Base-by-base conservation (phyloP, 1,284 basidiomycete species). In the Marasmius tenuissimus region DNA sequence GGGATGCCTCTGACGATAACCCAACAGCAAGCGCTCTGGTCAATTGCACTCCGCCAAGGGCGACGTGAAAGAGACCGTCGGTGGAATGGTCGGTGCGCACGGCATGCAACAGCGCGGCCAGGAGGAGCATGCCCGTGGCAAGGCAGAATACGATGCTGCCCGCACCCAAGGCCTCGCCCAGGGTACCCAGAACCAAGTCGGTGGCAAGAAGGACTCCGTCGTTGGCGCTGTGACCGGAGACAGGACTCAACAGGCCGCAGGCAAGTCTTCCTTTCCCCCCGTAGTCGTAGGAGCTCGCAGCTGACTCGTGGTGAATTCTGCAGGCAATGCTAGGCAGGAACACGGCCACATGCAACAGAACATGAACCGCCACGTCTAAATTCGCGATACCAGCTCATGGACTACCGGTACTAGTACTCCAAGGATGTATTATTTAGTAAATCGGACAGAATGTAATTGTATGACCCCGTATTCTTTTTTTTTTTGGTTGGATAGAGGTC, bases 181-280 rank as follows among this genome's bases (percentile, higher is more conserved):
- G 66, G 90, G 90, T 42, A 74, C 76, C 12, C 61, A 72, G 3
- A 88, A 91, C 68, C 81, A 82, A 62, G 35, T 85, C 20, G 72
- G 73, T 47, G 90, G 90, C 57, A 88, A 88, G 78, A 85, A 85
- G 66, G 87, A 91, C 67, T 76, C 84, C 22, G 75, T 92, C 35
- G 80, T 86, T 39, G 89, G 87, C 39, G 85, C 89, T 4, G 65
- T 90, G 42, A 83, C 79, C 14, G 89, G 88, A 40, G 89, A 92
- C 73, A 84, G 85, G 69, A 61, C 77, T 38, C 84, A 91, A 72
- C 81, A 92, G 71, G 68, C 73, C 27, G 57, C 77, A 18, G 89
- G 89, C 81, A 68, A 72, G 80, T 68, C 60, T 12, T n/a, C n/a
- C 3, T 42, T 42, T 2, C 3, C 12, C n/a, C n/a, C n/a, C 6